Evolutionary conservation across 805 yeast species (phyloP).

Genomic region (Metschnikowia similis): DNA sequence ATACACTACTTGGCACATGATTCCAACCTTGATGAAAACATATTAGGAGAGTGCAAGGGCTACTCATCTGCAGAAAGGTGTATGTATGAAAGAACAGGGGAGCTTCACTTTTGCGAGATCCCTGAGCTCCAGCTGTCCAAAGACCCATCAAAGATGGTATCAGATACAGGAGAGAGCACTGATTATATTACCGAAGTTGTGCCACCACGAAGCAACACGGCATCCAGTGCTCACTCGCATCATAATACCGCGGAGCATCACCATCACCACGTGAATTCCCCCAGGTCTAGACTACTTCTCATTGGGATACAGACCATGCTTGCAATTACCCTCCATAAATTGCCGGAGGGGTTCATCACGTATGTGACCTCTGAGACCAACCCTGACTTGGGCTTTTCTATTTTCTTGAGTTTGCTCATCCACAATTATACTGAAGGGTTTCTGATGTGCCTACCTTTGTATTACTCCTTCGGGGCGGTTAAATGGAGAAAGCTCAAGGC

Average conservation of each 20-base stretch:
- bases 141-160: background rate
- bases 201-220: background rate
- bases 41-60: constrained; percentile 47
- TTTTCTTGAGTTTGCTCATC: constrained; percentile 77
- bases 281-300: constrained; percentile 70
- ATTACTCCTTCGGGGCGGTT: constrained; percentile 56
- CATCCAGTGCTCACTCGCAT: constrained; percentile 7
- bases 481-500: constrained; percentile 49
- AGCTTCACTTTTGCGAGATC: constrained; percentile 38
- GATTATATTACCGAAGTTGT: background rate
- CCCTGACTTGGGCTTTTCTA: constrained; percentile 63
- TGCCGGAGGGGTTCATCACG: constrained; percentile 93
- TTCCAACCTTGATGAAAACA: constrained; percentile 16
- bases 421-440: constrained; percentile 95
- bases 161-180: background rate
- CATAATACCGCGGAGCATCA: constrained; percentile 41
- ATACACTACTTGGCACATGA: constrained; percentile 24
- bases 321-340: constrained; percentile 83
- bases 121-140: constrained; percentile 22
- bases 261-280: constrained; percentile 77
- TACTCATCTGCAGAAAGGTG: constrained; percentile 41
- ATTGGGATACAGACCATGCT: constrained; percentile 88
- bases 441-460: constrained; percentile 86
- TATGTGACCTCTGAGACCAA: constrained; percentile 72
- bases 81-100: constrained; percentile 15